A percentile compares a stretch with the other conserved stretches of the same genome.
These are phyloP conservation scores for Paramecium pentaurelia DNA, from an alignment of 73 alveolate genomes.

Conservation along the genomic window DNA sequence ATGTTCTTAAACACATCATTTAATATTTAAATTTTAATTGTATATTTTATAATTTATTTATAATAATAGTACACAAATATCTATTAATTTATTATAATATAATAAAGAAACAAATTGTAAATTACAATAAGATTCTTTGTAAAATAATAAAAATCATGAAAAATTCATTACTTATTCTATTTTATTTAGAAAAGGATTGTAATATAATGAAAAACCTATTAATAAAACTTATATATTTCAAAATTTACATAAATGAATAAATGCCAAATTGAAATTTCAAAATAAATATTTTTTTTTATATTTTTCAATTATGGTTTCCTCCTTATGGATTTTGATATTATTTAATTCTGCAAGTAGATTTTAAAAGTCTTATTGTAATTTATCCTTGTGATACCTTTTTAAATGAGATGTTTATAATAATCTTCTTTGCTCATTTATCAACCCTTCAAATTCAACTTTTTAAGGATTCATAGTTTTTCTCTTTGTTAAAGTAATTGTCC, in stretches of 20 bases:
- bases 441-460: not conserved
- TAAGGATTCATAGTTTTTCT: not conserved
- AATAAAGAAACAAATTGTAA: not conserved
- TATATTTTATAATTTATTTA: not conserved
- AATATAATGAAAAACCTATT: not conserved
- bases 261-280: not conserved
- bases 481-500: not conserved
- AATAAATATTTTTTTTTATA: not conserved
- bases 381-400: not conserved
- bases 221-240: no score
- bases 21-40: not conserved
- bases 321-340: not conserved
- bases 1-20: not conserved
- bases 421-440: not conserved
- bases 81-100: no score
- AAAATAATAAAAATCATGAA: not conserved
- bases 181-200: not conserved
- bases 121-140: not conserved
- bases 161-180: not conserved
- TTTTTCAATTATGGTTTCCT: not conserved
- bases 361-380: not conserved
- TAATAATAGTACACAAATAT: no score
- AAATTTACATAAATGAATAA: not conserved
- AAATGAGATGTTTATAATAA: not conserved
- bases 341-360: not conserved